Percentiles rank a stretch among this genome's conserved stretches.
phyloP scores from a whole-genome alignment of 306 rosid genomes.

The Malus orientalis region DNA sequence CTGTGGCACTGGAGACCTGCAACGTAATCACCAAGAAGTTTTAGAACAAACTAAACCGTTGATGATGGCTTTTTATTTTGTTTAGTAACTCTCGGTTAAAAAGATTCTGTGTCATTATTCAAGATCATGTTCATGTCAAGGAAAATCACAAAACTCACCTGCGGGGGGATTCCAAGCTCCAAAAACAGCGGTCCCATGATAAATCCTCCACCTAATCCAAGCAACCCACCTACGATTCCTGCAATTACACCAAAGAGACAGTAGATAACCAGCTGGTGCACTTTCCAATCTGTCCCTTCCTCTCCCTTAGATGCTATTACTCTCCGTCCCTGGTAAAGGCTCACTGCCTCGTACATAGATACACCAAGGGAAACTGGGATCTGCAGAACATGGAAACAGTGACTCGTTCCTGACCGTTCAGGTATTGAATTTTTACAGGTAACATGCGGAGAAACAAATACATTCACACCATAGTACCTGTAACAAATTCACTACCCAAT shows the following conservation, averaged over 20 bases:
- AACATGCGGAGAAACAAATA: not conserved
- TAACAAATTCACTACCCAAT: slow-evolving; percentile 68
- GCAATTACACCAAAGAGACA: slow-evolving; percentile 59
- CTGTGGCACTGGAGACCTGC: slow-evolving; percentile 95
- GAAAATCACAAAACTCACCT: slow-evolving; percentile 36
- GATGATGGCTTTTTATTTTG: not conserved
- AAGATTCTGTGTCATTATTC: not conserved
- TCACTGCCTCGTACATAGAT: slow-evolving; percentile 59
- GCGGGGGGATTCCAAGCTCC: slow-evolving; percentile 92
- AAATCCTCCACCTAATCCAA: slow-evolving; percentile 96
- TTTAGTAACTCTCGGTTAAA: not conserved
- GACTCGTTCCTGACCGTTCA: not conserved
- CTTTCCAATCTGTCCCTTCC: slow-evolving; percentile 33
- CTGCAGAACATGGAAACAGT: slow-evolving; percentile 31
- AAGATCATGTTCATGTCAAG: not conserved
- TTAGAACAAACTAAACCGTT: not conserved
- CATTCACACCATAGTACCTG: slow-evolving; percentile 49
- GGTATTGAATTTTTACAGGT: not conserved
- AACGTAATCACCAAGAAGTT: slow-evolving; percentile 1
- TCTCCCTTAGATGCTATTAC: slow-evolving; percentile 60
- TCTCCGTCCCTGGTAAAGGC: slow-evolving; percentile 62
- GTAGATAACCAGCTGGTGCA: slow-evolving; percentile 43
- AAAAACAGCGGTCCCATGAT: slow-evolving; percentile 91
- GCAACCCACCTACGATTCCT: slow-evolving; percentile 83
- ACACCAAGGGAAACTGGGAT: slow-evolving; percentile 74